These are phyloP conservation scores for Paramecium biaurelia DNA, from an alignment of 73 alveolate species.

Conservation along the genomic window DNA sequence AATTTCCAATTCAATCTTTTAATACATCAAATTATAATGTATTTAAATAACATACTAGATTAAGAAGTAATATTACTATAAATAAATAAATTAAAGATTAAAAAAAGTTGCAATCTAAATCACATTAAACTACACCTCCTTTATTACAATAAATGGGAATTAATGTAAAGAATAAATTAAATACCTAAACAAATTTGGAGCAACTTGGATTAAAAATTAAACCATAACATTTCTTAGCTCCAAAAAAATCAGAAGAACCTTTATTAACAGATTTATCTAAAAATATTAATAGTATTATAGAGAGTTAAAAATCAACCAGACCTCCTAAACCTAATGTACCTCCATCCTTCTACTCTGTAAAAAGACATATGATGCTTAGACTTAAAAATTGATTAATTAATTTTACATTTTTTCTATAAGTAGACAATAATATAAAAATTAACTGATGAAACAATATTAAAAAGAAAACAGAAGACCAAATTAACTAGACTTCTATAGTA, in stretches of 20 bases:
- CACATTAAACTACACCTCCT: not conserved
- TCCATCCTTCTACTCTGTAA: slow-evolving; percentile 28
- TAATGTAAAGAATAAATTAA: not conserved
- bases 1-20: not conserved
- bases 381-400: not conserved
- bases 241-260: not conserved
- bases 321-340: slow-evolving; percentile 42
- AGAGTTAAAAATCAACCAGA: not conserved
- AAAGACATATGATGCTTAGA: slow-evolving; percentile 25
- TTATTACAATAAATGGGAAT: not conserved
- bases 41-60: not conserved
- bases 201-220: not conserved
- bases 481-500: not conserved
- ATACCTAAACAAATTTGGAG: not conserved
- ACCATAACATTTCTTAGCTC: not conserved
- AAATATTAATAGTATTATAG: not conserved
- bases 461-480: not conserved
- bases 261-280: not conserved
- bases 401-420: not conserved
- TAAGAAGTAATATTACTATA: not conserved
- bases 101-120: not conserved
- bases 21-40: not conserved
- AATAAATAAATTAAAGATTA: not conserved
- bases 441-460: not conserved
- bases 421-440: not conserved